Percentiles rank a stretch among this genome's conserved stretches.
Conservation (phyloP, 1,139 yeast species). For the Dujonia santamariae region DNA sequence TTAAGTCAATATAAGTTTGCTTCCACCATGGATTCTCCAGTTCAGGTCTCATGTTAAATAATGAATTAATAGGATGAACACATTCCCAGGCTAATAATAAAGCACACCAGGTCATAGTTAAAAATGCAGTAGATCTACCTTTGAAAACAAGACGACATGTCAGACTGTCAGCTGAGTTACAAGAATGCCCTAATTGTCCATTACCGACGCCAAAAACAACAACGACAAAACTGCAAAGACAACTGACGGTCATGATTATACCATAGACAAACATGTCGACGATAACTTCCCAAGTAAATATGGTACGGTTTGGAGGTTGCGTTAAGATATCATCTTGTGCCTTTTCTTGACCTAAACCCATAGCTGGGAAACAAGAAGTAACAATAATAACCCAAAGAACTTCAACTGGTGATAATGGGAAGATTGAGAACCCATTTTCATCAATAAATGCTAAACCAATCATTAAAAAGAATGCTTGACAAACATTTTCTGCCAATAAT, state of each 20-base stretch:
- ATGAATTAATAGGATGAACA: constrained; percentile 69
- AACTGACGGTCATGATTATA: constrained; percentile 34
- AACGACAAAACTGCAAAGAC: constrained; percentile 28
- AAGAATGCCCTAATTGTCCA: constrained; percentile 28
- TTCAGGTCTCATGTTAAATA: constrained; percentile 74
- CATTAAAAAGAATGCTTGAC: constrained; percentile 43
- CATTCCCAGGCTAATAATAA: constrained; percentile 89
- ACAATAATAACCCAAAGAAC: constrained; percentile 37
- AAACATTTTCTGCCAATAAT: constrained; percentile 47
- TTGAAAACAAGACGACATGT: constrained; percentile 64
- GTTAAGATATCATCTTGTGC: constrained; percentile 30
- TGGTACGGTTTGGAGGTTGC: constrained; percentile 27
- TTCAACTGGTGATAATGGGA: constrained; percentile 36
- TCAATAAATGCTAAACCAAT: constrained; percentile 35
- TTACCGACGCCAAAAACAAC: constrained; percentile 30
- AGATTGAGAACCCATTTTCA: constrained; percentile 28
- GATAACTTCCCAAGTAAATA: constrained; percentile 32
- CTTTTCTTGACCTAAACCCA: constrained; percentile 37
- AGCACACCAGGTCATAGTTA: constrained; percentile 89
- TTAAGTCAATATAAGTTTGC: constrained; percentile 56
- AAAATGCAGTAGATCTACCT: constrained; percentile 81
- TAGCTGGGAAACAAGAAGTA: constrained; percentile 38
- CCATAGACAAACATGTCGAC: constrained; percentile 33
- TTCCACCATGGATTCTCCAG: constrained; percentile 59
- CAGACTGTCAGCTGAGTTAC: constrained; percentile 15